phyloP scores from a whole-genome alignment of 495 filamentous ascomycete genomes.

The Hypoxylon trugodes region DNA sequence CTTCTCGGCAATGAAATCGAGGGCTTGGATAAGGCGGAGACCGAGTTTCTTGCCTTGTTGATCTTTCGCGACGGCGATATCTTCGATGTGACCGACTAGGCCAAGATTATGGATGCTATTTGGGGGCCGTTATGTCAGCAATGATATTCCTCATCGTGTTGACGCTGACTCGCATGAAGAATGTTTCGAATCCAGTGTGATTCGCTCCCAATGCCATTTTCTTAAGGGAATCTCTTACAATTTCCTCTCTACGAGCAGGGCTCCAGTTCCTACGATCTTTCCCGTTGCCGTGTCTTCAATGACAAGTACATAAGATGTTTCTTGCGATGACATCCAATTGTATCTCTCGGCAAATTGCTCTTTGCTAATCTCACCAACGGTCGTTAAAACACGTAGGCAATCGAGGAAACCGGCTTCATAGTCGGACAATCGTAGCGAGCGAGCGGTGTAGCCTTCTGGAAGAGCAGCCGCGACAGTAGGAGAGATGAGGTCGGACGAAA shows the following conservation, averaged over 20 bases:
- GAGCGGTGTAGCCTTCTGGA: slow-evolving; percentile 82
- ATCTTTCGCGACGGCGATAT: slow-evolving; percentile 92
- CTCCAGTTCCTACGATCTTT: slow-evolving; percentile 84
- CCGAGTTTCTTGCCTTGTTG: slow-evolving; percentile 98
- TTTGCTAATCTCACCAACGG: slow-evolving; percentile 85
- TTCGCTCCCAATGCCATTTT: not conserved
- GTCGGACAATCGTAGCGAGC: slow-evolving; percentile 80
- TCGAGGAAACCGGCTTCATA: slow-evolving; percentile 84
- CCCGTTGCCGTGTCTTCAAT: slow-evolving; percentile 71
- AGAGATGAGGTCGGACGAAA: slow-evolving; percentile 79
- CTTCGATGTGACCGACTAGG: slow-evolving; percentile 94
- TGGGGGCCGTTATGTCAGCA: slow-evolving; percentile 8
- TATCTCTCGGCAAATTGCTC: slow-evolving; percentile 80
- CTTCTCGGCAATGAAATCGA: slow-evolving; percentile 85
- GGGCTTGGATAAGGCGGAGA: slow-evolving; percentile 88
- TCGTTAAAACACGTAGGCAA: slow-evolving; percentile 88
- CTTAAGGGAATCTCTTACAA: slow-evolving; percentile 62
- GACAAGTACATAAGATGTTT: slow-evolving; percentile 84
- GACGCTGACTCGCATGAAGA: not conserved
- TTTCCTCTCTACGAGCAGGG: slow-evolving; percentile 84
- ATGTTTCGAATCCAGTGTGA: not conserved
- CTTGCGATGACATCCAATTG: slow-evolving; percentile 80
- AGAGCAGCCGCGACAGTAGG: slow-evolving; percentile 73
- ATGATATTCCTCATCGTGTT: not conserved
- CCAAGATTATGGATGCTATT: slow-evolving; percentile 75